Conservation (phyloP, 805 yeast species). For the Ogataea ganodermae region DNA sequence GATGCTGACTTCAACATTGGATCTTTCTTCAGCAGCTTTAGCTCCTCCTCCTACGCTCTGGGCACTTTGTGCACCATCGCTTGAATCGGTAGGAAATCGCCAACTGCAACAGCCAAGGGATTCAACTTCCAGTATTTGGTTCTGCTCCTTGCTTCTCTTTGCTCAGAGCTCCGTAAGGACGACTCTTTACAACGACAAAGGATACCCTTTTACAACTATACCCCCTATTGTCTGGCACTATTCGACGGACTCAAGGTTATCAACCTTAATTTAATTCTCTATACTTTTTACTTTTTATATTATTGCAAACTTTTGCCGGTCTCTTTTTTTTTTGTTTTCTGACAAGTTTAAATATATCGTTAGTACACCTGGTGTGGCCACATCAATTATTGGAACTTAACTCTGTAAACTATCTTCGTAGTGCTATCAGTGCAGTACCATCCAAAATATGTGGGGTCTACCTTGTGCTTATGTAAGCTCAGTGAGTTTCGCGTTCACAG, state of each 20-base stretch:
- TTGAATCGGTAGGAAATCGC: neutral
- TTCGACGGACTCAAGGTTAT: neutral
- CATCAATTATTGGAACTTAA: neutral
- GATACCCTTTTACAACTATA: neutral
- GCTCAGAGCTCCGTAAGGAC: neutral
- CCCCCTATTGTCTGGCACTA: neutral
- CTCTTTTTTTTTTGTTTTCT: neutral
- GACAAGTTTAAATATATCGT: constrained; percentile 1
- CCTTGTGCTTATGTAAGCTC: too few species aligned
- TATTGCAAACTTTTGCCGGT: neutral
- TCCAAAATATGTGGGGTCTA: too few species aligned
- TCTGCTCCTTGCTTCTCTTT: neutral
- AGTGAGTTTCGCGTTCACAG: neutral
- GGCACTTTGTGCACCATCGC: constrained; percentile 14
- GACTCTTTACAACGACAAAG: neutral
- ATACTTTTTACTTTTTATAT: neutral
- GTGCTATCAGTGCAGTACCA: too few species aligned
- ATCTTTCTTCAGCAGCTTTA: constrained; percentile 6
- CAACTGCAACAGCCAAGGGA: neutral
- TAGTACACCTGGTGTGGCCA: constrained; percentile 1
- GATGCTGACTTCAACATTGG: constrained; percentile 19
- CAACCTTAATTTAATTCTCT: neutral
- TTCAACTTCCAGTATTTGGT: neutral
- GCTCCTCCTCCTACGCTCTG: neutral
- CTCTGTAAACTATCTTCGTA: too few species aligned